phyloP scores from a whole-genome alignment of 441 rosid genomes.

The Mallotus japonicus region DNA sequence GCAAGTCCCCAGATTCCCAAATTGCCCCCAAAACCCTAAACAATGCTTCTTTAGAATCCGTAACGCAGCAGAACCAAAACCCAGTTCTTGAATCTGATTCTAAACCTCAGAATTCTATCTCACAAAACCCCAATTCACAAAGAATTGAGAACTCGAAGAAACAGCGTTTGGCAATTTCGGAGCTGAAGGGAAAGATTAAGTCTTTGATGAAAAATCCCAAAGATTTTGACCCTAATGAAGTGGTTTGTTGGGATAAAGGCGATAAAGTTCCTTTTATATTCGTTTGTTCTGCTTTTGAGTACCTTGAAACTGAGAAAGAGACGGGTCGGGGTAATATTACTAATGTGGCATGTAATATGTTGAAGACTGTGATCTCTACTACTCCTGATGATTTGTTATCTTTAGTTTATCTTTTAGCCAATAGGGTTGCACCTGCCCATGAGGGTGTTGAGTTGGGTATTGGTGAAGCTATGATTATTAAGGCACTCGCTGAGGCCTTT shows the following conservation, averaged over 20 bases:
- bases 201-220: slow-evolving; percentile 60
- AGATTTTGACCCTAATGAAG: slow-evolving; percentile 54
- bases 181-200: slow-evolving; percentile 54
- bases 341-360: slow-evolving; percentile 72
- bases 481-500: slow-evolving; percentile 79
- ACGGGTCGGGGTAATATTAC: slow-evolving; percentile 74
- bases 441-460: slow-evolving; percentile 84
- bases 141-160: slow-evolving; percentile 31
- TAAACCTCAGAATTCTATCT: no score
- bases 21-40: slow-evolving; percentile 6
- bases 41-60: not conserved
- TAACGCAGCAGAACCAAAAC: no score
- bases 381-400: slow-evolving; percentile 78
- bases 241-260: slow-evolving; percentile 67
- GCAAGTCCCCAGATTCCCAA: slow-evolving; percentile 41
- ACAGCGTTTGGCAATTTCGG: slow-evolving; percentile 29
- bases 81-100: no score
- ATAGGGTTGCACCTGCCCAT: slow-evolving; percentile 81
- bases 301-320: slow-evolving; percentile 66
- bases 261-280: slow-evolving; percentile 84
- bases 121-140: slow-evolving; percentile 5
- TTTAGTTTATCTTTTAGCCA: slow-evolving; percentile 66
- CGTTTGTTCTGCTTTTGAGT: slow-evolving; percentile 61
- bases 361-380: slow-evolving; percentile 74
- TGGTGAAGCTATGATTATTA: slow-evolving; percentile 73